Percentiles rank a stretch among this genome's conserved stretches.
Evolutionary conservation across 345 rosid species (phyloP).

Genomic region (Populus nigra): DNA sequence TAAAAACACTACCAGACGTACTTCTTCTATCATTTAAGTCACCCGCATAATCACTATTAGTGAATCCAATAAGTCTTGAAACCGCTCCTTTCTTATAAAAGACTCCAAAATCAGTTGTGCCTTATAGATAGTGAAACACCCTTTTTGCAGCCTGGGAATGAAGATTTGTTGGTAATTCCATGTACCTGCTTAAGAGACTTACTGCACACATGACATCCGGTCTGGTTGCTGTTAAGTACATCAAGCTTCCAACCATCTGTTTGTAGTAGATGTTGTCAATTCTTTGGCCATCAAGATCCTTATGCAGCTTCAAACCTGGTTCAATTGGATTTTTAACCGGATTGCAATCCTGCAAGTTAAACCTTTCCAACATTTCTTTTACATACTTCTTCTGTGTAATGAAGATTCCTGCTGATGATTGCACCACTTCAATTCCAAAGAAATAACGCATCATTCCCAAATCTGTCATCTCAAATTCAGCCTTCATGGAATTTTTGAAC

Average conservation of each 20-base stretch:
- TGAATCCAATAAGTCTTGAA: neutral
- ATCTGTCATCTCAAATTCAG: neutral
- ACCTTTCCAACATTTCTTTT: neutral
- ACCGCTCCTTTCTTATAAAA: neutral
- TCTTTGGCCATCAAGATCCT: neutral
- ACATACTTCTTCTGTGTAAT: neutral
- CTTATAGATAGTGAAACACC: neutral
- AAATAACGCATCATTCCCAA: neutral
- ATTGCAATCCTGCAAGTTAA: neutral
- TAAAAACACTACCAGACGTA: neutral
- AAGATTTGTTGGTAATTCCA: neutral
- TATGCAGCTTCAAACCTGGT: neutral
- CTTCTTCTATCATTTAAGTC: neutral
- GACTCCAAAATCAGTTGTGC: neutral
- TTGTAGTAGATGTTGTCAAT: neutral
- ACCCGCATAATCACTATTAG: slow-evolving; percentile 3
- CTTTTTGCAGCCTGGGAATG: neutral
- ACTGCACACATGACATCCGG: neutral
- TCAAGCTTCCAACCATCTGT: neutral
- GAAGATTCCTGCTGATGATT: neutral
- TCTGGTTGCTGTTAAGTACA: neutral
- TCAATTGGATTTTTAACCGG: neutral
- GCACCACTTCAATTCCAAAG: neutral
- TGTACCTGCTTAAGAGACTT: neutral
- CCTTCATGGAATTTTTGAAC: neutral